These are phyloP conservation scores for Cinnamomum micranthum DNA, from an alignment of 164 flowering plant genomes.

Conservation along the genomic window DNA sequence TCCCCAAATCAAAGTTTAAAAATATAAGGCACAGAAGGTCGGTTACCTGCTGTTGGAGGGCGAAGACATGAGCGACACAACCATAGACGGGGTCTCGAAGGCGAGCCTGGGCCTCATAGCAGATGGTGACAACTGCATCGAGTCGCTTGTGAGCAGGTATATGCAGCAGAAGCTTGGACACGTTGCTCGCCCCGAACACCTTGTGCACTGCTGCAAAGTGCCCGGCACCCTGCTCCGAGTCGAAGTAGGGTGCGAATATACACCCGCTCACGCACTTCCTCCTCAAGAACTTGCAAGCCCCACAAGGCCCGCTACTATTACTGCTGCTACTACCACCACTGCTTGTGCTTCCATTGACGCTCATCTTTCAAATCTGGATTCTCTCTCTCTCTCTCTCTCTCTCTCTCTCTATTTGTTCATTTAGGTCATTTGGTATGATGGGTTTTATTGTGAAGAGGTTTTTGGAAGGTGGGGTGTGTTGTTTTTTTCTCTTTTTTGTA, in stretches of 20 bases:
- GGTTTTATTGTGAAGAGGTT: too few species aligned
- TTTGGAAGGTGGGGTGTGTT: too few species aligned
- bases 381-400: too few species aligned
- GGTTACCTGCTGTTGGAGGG: slow-evolving; percentile 89
- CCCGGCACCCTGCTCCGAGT: slow-evolving; percentile 90
- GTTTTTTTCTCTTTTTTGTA: too few species aligned
- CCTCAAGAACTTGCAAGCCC: slow-evolving; percentile 92
- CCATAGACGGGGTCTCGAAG: slow-evolving; percentile 91
- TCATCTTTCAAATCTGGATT: slow-evolving; percentile 3
- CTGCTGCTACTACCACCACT: slow-evolving; percentile 18
- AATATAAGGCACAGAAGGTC: too few species aligned
- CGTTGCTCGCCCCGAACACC: slow-evolving; percentile 96
- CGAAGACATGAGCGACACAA: slow-evolving; percentile 81
- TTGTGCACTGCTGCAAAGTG: slow-evolving; percentile 98
- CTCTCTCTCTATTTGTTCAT: too few species aligned
- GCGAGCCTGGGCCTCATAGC: slow-evolving; percentile 91
- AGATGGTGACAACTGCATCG: slow-evolving; percentile 86
- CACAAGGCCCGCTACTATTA: slow-evolving; percentile 64
- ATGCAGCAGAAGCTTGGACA: slow-evolving; percentile 77
- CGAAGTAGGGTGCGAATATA: slow-evolving; percentile 90
- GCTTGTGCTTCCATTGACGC: slow-evolving; percentile 2
- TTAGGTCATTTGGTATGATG: too few species aligned
- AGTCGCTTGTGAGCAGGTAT: slow-evolving; percentile 70
- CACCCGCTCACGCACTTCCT: slow-evolving; percentile 86
- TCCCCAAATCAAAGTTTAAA: too few species aligned